Percentiles rank a stretch among this genome's conserved stretches.
These are phyloP conservation scores for Heritiera littoralis DNA, from an alignment of 345 rosid species.

Conservation along the genomic window DNA sequence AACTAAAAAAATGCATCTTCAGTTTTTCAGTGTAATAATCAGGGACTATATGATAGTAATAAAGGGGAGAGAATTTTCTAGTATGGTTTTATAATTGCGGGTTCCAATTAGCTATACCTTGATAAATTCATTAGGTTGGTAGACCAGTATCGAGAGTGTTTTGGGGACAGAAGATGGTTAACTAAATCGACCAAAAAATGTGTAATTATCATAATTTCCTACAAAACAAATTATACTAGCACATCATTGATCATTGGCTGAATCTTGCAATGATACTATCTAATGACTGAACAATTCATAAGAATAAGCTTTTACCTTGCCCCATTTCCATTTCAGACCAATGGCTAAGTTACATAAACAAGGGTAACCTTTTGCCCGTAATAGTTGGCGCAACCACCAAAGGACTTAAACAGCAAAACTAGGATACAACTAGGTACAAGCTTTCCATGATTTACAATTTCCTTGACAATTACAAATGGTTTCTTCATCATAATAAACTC, in stretches of 20 bases:
- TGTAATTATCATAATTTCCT: neutral
- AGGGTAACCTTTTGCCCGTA: neutral
- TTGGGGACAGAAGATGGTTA: neutral
- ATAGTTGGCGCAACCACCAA: neutral
- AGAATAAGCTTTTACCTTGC: neutral
- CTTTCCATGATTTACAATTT: neutral
- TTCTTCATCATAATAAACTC: neutral
- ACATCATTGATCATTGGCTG: neutral
- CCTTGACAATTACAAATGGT: neutral
- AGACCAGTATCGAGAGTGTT: neutral
- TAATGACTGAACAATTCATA: neutral
- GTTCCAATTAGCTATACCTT: neutral
- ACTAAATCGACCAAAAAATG: too few relatives aligned
- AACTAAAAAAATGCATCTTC: neutral
- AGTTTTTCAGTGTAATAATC: neutral
- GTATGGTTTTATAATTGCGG: neutral
- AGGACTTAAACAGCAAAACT: neutral
- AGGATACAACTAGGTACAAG: neutral
- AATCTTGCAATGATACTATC: neutral
- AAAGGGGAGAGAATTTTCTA: neutral
- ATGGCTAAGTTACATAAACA: neutral
- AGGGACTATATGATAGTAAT: neutral
- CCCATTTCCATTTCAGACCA: neutral
- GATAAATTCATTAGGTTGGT: neutral
- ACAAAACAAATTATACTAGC: neutral